Evolutionary conservation across 1,139 yeast species (phyloP), one percentile per base, ranked within the genome.

Genomic region (Saccharomyces pastorianus): DNA sequence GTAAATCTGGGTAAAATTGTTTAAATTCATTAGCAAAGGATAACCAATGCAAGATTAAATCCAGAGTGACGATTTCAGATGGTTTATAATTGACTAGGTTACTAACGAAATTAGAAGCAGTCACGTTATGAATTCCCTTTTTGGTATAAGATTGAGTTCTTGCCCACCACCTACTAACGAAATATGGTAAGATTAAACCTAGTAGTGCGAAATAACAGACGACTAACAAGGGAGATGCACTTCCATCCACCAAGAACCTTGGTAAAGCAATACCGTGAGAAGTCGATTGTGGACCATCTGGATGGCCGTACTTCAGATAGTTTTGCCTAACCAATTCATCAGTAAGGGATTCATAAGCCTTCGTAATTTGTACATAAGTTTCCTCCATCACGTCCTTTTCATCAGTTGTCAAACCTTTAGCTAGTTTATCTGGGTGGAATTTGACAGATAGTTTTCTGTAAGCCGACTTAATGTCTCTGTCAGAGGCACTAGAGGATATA

Each of bases 181-280:
- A 71, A 54, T 75, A 75, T 2, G 99, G 99, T 57, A 93, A 78
- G 13, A 88, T 74, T 5, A 85, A 76, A 25, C 96, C 97, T 61
- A 95, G 82, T 50, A 88, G 71, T 9, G 81, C 61, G 53, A 89
- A 82, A 70, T 95, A 95, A 4, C 78, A 62, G 6, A 81, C 70
- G 26, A 85, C 81, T 46, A 85, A 70, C 47, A 86, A 64, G 1
- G 85, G 81, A 5, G 95, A 85, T 47, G 86, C 85, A 56, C 82
- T 78, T 34, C 96, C 93, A 62, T 89, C 96, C 47, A 95, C 89
- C 62, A 95, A 77, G 72, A 89, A 89, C 68, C 86, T 85, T 46
- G 99, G 99, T 61, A 95, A 74, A 0, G 98, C 99, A 71, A 95
- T 90, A 55, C 99, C 99, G 69, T 89, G 97, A n/a, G 85, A 76